Evolutionary conservation across 257 asterid species (phyloP), one percentile per base, ranked within the genome.

Genomic region (Nicotiana tabacum): DNA sequence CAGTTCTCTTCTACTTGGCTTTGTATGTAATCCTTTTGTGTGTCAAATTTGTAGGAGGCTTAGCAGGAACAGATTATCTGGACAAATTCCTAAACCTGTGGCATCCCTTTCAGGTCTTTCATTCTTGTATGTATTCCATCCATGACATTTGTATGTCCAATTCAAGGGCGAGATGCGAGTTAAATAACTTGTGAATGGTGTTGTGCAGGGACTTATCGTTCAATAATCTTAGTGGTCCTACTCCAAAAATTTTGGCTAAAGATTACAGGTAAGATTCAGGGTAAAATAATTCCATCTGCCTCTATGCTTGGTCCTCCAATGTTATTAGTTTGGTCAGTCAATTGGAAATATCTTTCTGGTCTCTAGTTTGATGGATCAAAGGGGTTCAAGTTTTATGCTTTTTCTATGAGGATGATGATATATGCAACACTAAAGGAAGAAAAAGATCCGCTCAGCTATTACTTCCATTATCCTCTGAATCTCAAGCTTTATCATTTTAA

Each of bases 221-320:
- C 85, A 95, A 95, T 87, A 93, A 95, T 86, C 90, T 95, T 60
- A 95, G 99, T 51, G 98, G 99, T 17, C 91, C 97, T 2, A 88
- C 91, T 2, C 97, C 98, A 32, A 89, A 90, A 84, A 92, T 95
- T 79, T 91, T 87, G 82, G 97, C 99, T 58, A 93, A 92, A 83
- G 99, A 91, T 84, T 95, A 93, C 91, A 95, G 98, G 99, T 92
- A 77, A 90, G 84, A n/a, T 51, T 72, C 82, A 56, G 24, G 68
- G 53, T 9, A 56, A 53, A 17, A 32, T 30, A 2, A 77, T 55
- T 60, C 6, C 56, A 56, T 77, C 30, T 56, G 13, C 18, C 35
- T 17, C 69, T 57, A 78, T 57, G 56, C 11, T 57, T 78, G 66
- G 69, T 78, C 56, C 66, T 78, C 69, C 69, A 32, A n/a, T 15